Evolutionary conservation across 140 eudicot genomes (phyloP).

Genomic region (Anethum foeniculum): DNA sequence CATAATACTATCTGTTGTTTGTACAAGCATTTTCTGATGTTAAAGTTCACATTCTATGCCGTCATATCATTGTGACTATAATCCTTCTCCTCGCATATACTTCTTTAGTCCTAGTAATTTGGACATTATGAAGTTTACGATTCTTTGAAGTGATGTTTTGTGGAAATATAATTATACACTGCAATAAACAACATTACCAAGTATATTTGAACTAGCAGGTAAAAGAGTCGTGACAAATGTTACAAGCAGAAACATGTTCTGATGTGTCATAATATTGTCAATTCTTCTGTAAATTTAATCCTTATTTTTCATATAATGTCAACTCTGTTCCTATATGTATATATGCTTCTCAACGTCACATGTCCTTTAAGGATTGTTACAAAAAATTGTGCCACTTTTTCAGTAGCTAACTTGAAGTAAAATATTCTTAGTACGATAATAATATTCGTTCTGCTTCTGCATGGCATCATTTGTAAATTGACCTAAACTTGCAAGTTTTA

Average conservation of each 20-base stretch:
- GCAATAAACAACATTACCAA: background rate
- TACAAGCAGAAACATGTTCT: background rate
- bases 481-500: background rate
- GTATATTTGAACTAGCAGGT: background rate
- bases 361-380: background rate
- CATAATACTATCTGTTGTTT: background rate
- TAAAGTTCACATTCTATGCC: background rate
- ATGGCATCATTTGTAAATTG: background rate
- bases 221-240: background rate
- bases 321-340: background rate
- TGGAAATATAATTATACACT: background rate
- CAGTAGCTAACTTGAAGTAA: background rate
- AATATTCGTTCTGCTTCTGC: background rate
- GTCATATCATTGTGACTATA: background rate
- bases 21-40: slow-evolving; percentile 1
- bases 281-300: background rate
- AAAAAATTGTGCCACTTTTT: background rate
- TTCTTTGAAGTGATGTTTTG: background rate
- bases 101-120: background rate
- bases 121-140: background rate
- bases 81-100: background rate
- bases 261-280: background rate
- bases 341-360: background rate
- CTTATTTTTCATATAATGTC: background rate
- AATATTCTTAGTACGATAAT: background rate